Percentiles rank a stretch among this genome's conserved stretches.
Conservation (phyloP, 2,329 filamentous ascomycete species). For the Trichoderma sp. region DNA sequence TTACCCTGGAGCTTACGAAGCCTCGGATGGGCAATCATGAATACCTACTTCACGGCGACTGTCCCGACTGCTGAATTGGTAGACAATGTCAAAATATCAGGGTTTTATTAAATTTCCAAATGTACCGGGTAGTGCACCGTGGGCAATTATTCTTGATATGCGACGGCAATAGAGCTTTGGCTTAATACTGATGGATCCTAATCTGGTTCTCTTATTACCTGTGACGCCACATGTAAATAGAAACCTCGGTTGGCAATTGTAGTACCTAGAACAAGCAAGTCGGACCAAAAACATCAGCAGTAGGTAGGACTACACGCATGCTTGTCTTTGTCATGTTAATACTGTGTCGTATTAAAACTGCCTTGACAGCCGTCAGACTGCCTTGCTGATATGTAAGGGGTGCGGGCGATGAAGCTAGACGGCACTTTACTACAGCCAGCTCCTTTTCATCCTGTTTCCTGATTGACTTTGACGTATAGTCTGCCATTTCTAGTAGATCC, state of each 20-base stretch:
- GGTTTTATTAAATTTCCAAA: too few species aligned
- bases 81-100: too few species aligned
- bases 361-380: neutral
- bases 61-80: too few species aligned
- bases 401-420: neutral
- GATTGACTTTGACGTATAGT: neutral
- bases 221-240: neutral
- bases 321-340: neutral
- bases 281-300: neutral
- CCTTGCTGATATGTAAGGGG: neutral
- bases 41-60: neutral
- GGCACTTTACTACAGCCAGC: neutral
- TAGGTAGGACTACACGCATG: neutral
- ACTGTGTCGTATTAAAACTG: neutral
- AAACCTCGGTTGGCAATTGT: neutral
- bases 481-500: neutral
- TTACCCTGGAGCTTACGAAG: neutral
- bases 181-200: neutral
- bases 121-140: rapidly evolving
- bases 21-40: neutral
- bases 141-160: rapidly evolving
- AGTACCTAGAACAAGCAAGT: neutral
- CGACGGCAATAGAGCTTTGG: too few species aligned
- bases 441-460: neutral
- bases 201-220: neutral